A percentile compares a stretch with the other conserved stretches of the same genome.
Conservation (phyloP, 805 yeast species). For the Kodamaea nitidulidarum region DNA sequence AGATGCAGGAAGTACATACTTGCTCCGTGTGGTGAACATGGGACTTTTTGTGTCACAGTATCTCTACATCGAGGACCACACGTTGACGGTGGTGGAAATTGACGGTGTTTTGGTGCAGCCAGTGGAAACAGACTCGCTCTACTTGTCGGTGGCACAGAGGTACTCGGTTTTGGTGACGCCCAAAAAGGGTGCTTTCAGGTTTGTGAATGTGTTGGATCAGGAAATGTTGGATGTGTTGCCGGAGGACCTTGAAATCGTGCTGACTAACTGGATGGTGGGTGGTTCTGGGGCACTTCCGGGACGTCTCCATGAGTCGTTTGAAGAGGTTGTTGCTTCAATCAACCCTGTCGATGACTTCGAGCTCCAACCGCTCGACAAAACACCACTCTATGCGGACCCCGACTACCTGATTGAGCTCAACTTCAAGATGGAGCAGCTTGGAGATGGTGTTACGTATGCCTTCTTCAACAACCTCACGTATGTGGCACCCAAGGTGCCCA, state of each 20-base stretch:
- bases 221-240: slow-evolving; percentile 72
- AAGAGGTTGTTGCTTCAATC: slow-evolving; percentile 29
- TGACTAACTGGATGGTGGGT: slow-evolving; percentile 50
- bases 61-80: slow-evolving; percentile 40
- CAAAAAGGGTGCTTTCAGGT: slow-evolving; percentile 45
- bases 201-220: slow-evolving; percentile 59
- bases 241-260: slow-evolving; percentile 47
- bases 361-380: slow-evolving; percentile 59
- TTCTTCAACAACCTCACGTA: slow-evolving; percentile 67
- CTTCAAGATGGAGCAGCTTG: slow-evolving; percentile 63
- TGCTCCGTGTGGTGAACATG: slow-evolving; percentile 59
- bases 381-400: slow-evolving; percentile 50
- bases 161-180: slow-evolving; percentile 65
- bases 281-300: slow-evolving; percentile 13
- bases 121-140: slow-evolving; percentile 48
- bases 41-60: slow-evolving; percentile 71
- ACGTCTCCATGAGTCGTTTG: slow-evolving; percentile 11
- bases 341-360: slow-evolving; percentile 66
- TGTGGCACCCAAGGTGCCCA: slow-evolving; percentile 66
- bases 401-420: slow-evolving; percentile 59
- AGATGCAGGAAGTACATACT: slow-evolving; percentile 57
- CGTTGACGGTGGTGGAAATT: slow-evolving; percentile 38
- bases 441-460: slow-evolving; percentile 74
- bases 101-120: slow-evolving; percentile 59
- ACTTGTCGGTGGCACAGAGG: slow-evolving; percentile 79